Evolutionary conservation across 1,284 basidiomycete genomes (phyloP).

Genomic region (Boletus hoseneyae): DNA sequence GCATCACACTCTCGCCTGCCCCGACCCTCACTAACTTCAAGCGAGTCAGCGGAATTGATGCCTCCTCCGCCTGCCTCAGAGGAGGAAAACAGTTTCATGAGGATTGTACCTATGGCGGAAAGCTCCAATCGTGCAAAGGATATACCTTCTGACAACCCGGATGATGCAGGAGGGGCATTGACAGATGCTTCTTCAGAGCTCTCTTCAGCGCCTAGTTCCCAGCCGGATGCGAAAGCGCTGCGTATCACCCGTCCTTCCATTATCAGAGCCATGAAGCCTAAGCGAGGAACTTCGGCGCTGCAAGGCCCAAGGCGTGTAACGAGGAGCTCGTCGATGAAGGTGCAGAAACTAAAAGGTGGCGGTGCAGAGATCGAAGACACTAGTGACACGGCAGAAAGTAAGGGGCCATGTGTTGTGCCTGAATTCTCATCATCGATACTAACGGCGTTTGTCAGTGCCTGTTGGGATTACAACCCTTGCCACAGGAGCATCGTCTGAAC

Average conservation of each 20-base stretch:
- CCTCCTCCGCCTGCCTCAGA: neutral
- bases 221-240: neutral
- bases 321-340: constrained; percentile 29
- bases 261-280: constrained; percentile 17
- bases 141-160: neutral
- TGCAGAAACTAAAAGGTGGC: constrained; percentile 7
- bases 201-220: neutral
- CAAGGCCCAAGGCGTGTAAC: constrained; percentile 23
- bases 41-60: constrained; percentile 1
- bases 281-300: constrained; percentile 8
- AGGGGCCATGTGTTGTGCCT: neutral
- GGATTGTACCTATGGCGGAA: neutral
- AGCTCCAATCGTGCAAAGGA: neutral
- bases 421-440: neutral
- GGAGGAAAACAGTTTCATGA: neutral
- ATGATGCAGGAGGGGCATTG: neutral
- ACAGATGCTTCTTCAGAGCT: neutral
- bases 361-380: neutral
- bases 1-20: neutral
- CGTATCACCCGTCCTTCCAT: constrained; percentile 1
- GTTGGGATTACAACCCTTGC: neutral
- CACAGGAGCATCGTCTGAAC: neutral
- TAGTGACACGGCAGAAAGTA: constrained; percentile 6
- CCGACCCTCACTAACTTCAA: neutral
- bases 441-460: constrained; percentile 4